phyloP scores from a whole-genome alignment of 2,329 filamentous ascomycete genomes.

The Gyromitra esculenta region DNA sequence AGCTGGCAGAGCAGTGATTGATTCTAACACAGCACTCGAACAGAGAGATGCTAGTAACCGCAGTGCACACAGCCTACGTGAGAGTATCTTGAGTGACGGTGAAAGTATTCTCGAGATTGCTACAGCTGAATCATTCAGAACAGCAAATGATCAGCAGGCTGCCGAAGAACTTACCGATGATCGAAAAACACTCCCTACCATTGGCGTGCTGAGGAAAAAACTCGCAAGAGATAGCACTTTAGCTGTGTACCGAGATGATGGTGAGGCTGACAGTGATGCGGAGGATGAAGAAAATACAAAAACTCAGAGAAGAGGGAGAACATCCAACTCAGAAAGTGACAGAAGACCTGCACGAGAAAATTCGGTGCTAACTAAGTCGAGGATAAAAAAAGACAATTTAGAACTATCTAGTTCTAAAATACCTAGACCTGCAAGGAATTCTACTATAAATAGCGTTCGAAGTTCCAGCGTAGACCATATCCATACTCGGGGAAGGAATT shows the following conservation, averaged over 20 bases:
- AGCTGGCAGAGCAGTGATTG: slow-evolving; percentile 62
- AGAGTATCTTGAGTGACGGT: slow-evolving; percentile 49
- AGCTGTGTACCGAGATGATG: slow-evolving; percentile 29
- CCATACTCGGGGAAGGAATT: slow-evolving; percentile 31
- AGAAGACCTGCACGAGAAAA: neutral
- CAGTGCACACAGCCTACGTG: slow-evolving; percentile 56
- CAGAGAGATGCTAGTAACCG: slow-evolving; percentile 50
- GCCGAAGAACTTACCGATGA: slow-evolving; percentile 42
- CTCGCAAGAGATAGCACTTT: slow-evolving; percentile 10
- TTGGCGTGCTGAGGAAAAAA: neutral
- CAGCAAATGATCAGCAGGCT: slow-evolving; percentile 20
- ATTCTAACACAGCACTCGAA: slow-evolving; percentile 55
- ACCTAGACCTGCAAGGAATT: slow-evolving; percentile 34
- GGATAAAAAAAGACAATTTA: neutral
- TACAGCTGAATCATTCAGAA: slow-evolving; percentile 28
- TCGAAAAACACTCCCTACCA: neutral
- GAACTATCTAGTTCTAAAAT: slow-evolving; percentile 39
- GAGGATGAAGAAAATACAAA: slow-evolving; percentile 1
- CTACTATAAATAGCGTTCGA: slow-evolving; percentile 16
- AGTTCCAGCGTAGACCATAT: neutral
- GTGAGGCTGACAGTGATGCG: neutral
- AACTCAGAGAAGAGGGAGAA: neutral
- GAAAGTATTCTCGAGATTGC: slow-evolving; percentile 42
- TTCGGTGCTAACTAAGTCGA: neutral
- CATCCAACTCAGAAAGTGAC: slow-evolving; percentile 8